These are phyloP conservation scores for Phytophthora macrochlamydospora DNA, from an alignment of 352 stramenopile genomes.

Conservation along the genomic window DNA sequence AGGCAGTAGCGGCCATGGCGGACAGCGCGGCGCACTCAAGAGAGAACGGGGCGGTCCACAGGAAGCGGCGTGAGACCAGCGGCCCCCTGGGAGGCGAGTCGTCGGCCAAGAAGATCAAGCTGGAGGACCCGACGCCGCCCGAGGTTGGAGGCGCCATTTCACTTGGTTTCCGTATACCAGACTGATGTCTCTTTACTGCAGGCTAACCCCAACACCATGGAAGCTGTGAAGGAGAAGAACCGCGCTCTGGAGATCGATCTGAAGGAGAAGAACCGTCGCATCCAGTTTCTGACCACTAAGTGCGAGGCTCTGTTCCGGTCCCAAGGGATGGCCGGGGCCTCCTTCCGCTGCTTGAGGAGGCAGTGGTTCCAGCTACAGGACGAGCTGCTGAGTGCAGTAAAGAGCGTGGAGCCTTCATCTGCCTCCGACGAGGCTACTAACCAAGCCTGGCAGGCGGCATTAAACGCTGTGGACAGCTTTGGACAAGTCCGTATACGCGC, in stretches of 20 bases:
- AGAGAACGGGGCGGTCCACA: conserved; percentile 39
- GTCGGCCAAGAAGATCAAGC: conserved; percentile 66
- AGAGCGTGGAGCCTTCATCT: conserved; percentile 22
- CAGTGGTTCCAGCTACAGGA: conserved; percentile 78
- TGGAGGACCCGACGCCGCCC: conserved; percentile 61
- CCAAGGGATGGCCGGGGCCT: conserved; percentile 47
- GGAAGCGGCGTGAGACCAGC: conserved; percentile 46
- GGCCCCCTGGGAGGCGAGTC: conserved; percentile 18
- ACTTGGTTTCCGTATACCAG: not conserved
- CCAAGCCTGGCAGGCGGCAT: conserved; percentile 39
- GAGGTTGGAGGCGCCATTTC: conserved; percentile 32
- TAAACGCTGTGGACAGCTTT: conserved; percentile 47
- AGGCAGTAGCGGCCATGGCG: conserved; percentile 23
- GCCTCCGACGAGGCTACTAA: conserved; percentile 18
- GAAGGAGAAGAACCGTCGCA: conserved; percentile 84
- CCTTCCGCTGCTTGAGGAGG: conserved; percentile 59
- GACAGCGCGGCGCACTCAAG: conserved; percentile 28
- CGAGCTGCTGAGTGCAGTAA: conserved; percentile 42
- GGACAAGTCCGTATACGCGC: conserved; percentile 45
- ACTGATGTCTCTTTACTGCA: conserved; percentile 3
- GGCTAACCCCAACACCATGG: conserved; percentile 80
- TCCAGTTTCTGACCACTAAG: conserved; percentile 65
- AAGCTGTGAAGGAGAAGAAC: conserved; percentile 78
- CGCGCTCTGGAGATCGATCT: conserved; percentile 74
- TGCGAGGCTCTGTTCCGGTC: conserved; percentile 74